These are phyloP conservation scores for Ustilago bromivora DNA, from an alignment of 1,284 basidiomycete species.

Conservation along the genomic window DNA sequence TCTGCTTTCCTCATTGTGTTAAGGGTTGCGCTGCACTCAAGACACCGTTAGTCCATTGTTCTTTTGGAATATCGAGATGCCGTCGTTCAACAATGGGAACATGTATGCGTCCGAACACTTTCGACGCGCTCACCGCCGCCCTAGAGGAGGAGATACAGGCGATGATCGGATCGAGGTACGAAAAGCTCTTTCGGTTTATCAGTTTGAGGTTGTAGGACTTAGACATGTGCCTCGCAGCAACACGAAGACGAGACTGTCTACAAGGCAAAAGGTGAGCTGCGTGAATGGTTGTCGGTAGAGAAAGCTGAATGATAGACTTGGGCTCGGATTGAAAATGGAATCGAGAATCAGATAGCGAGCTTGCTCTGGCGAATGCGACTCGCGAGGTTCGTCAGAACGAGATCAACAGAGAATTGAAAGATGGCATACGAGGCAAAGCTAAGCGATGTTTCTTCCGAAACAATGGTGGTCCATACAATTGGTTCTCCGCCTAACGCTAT, in stretches of 20 bases:
- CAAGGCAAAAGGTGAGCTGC: too few relatives aligned
- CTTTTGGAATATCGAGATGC: neutral
- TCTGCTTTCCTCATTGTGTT: neutral
- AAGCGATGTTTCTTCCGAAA: neutral
- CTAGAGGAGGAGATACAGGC: too few relatives aligned
- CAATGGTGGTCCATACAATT: neutral
- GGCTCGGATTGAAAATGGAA: neutral
- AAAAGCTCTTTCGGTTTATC: too few relatives aligned
- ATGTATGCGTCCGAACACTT: too few relatives aligned
- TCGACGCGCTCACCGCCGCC: too few relatives aligned
- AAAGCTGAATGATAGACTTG: neutral
- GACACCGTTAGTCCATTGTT: neutral
- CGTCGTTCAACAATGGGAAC: neutral
- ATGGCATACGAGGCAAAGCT: neutral
- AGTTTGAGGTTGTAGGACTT: too few relatives aligned
- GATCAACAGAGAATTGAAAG: neutral
- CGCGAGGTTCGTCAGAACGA: neutral
- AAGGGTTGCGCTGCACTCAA: neutral
- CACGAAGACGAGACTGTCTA: too few relatives aligned
- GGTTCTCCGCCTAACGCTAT: neutral
- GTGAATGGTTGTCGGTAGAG: neutral
- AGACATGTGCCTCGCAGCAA: too few relatives aligned
- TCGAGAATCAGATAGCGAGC: neutral
- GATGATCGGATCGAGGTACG: too few relatives aligned
- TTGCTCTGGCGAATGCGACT: neutral